A percentile compares a stretch with the other conserved stretches of the same genome.
Evolutionary conservation across 768 basidiomycete genomes (phyloP).

Genomic region (Pulveroboletus sp.): DNA sequence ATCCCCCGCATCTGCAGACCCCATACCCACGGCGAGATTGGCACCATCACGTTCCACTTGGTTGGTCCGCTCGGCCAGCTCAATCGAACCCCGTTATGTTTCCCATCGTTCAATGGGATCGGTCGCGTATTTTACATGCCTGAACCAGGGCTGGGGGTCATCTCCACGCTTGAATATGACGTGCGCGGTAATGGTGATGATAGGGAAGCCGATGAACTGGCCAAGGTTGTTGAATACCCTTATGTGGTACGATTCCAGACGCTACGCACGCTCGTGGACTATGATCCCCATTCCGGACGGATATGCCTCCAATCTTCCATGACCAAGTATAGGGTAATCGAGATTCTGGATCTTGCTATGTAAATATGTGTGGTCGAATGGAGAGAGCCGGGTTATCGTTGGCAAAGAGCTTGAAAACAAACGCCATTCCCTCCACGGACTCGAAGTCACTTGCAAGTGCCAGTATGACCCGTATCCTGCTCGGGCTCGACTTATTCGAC

Average conservation of each 20-base stretch:
- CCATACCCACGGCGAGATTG: neutral
- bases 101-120: slow-evolving; percentile 13
- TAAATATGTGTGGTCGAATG: no score
- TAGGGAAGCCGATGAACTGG: neutral
- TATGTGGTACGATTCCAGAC: neutral
- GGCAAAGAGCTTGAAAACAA: no score
- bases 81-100: neutral
- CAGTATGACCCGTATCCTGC: no score
- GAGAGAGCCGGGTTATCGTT: no score
- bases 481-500: no score
- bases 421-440: no score
- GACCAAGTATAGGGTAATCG: neutral
- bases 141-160: neutral
- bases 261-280: slow-evolving; percentile 6
- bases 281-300: slow-evolving; percentile 19
- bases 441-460: no score
- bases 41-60: slow-evolving; percentile 9
- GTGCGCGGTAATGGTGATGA: neutral
- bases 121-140: slow-evolving; percentile 10
- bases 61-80: neutral
- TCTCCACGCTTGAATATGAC: slow-evolving; percentile 12
- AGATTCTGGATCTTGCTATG: slow-evolving; percentile 17
- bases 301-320: slow-evolving; percentile 4
- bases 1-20: slow-evolving; percentile 3
- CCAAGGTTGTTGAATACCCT: slow-evolving; percentile 5